phyloP scores from a whole-genome alignment of 768 basidiomycete genomes.

The Melanogaster broomeanus region DNA sequence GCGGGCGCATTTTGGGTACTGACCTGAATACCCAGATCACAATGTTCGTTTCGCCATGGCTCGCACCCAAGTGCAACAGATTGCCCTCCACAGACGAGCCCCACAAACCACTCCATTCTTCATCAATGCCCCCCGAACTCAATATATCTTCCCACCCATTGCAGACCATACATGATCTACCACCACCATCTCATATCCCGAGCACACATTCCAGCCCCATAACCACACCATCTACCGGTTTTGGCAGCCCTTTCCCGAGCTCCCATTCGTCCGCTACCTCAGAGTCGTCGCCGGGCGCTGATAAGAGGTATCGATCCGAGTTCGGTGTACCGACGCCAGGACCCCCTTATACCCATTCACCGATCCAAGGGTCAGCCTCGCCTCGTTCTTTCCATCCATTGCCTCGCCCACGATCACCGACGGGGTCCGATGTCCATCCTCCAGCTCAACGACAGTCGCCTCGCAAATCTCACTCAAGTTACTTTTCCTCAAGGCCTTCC shows the following conservation, averaged over 20 bases:
- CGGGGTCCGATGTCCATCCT: conserved; percentile 19
- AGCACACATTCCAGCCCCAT: conserved; percentile 27
- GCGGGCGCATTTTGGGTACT: not conserved
- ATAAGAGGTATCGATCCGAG: conserved; percentile 17
- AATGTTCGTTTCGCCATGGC: conserved; percentile 15
- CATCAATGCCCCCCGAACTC: conserved; percentile 5
- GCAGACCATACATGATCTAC: conserved; percentile 6
- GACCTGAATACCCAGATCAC: conserved; percentile 2
- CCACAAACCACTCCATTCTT: conserved; percentile 9
- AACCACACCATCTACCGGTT: conserved; percentile 25
- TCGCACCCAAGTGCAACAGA: conserved; percentile 11
- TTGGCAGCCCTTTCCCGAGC: conserved; percentile 17
- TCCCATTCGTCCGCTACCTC: conserved; percentile 27
- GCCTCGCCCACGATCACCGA: conserved; percentile 15
- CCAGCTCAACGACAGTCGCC: conserved; percentile 2
- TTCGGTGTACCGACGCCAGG: conserved; percentile 8
- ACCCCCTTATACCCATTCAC: conserved; percentile 10
- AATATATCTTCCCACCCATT: conserved; percentile 21
- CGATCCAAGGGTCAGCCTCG: conserved; percentile 8
- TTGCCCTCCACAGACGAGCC: conserved; percentile 23
- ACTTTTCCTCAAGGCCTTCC: conserved; percentile 15
- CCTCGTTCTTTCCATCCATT: conserved; percentile 17
- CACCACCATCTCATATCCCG: conserved; percentile 2
- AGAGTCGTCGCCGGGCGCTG: conserved; percentile 18
- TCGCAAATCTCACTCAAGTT: not conserved